These are phyloP conservation scores for Penicillium mononematosum DNA, from an alignment of 495 filamentous ascomycete genomes.

Conservation along the genomic window DNA sequence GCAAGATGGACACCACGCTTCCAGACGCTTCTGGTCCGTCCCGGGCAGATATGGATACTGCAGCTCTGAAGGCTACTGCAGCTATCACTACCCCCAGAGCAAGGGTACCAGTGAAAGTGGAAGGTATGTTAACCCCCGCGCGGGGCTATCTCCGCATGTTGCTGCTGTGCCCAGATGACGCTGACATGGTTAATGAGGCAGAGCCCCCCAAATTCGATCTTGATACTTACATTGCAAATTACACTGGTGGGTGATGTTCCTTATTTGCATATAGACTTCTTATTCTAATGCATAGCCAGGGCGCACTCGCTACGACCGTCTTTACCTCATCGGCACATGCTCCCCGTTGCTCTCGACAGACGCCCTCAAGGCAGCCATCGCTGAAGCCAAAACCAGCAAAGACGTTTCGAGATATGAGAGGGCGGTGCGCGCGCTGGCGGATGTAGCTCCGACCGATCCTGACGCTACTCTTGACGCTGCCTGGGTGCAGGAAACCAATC, in stretches of 20 bases:
- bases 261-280: background rate
- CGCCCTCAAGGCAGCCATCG: slow-evolving; percentile 73
- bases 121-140: slow-evolving; percentile 20
- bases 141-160: slow-evolving; percentile 7
- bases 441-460: slow-evolving; percentile 63
- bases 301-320: slow-evolving; percentile 72
- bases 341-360: slow-evolving; percentile 77
- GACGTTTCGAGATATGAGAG: slow-evolving; percentile 70
- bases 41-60: slow-evolving; percentile 3
- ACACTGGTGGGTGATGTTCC: slow-evolving; percentile 59
- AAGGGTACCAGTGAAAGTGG: slow-evolving; percentile 10
- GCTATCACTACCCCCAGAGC: slow-evolving; percentile 14
- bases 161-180: background rate
- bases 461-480: slow-evolving; percentile 63
- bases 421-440: slow-evolving; percentile 60
- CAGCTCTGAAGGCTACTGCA: background rate
- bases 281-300: slow-evolving; percentile 42
- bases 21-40: slow-evolving; percentile 31
- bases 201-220: slow-evolving; percentile 89
- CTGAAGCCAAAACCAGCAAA: slow-evolving; percentile 72
- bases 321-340: slow-evolving; percentile 74
- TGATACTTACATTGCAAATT: slow-evolving; percentile 88
- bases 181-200: slow-evolving; percentile 30
- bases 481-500: slow-evolving; percentile 66
- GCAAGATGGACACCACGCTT: slow-evolving; percentile 30